Evolutionary conservation across 2,329 filamentous ascomycete genomes (phyloP), one percentile per base, ranked within the genome.

Genomic region (Gremmenia infestans): DNA sequence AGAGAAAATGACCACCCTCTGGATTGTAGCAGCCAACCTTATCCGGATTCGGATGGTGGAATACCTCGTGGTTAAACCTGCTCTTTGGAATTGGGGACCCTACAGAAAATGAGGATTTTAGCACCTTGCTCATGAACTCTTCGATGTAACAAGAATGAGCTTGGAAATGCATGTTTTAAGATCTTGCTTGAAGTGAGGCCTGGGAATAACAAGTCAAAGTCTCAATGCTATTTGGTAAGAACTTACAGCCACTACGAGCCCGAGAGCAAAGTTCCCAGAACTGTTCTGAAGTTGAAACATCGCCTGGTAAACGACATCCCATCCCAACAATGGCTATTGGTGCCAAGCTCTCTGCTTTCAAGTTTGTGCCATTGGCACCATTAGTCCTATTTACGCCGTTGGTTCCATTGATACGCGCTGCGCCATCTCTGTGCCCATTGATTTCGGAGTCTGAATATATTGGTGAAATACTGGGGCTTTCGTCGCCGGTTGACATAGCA

Each of bases 31-130:
- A 64, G 37, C 64, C 63, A 17, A 53, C 51, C 23, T 66, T 62
- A 58, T 49, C 70, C 11, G 68, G 62, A 19, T 78, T 75, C 0
- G 79, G 79, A 61, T 83, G 80, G 59, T 77, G 79, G 63, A 79
- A 81, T n/a, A 76, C 76, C 14, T 76, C 70, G 36, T 77, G 73
- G 42, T 81, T 80, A 59, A 82, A 74, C 9, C 80, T 50, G 43
- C 56, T 55, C 45, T 63, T 69, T 17, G 68, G 67, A 32, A 64
- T 60, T 12, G 59, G 43, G 11, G 71, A 71, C 64, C 70, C 42
- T 45, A 12, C 11, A 9, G 6, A 11, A n/a, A 17, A n/a, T 2
- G 5, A 42, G 15, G 3, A 42, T 11, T 9, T 42, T 42, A 42
- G 39, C 28, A 9, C 28, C 28, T 32, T 32, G 28, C 28, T 32